Base-by-base conservation (phyloP, 305 asterid genomes). In the Caryopteris hybrid region DNA sequence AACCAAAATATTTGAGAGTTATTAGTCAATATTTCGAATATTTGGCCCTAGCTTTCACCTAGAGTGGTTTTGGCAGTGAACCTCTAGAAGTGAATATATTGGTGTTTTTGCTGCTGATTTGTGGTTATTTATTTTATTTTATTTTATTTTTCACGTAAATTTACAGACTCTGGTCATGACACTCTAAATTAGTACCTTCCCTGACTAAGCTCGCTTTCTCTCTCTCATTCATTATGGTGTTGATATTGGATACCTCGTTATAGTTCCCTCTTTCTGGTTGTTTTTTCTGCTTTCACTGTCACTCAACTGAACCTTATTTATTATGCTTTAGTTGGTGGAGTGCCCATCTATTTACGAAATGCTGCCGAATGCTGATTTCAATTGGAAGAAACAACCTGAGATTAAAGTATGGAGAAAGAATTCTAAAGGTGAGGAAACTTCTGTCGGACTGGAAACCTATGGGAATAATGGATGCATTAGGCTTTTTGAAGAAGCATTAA, bases 261-360 rank as follows among this genome's bases (percentile, higher is more conserved):
- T 33, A 53, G n/a, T 25, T 36, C 53, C 16, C 16, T 66, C 58
- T 61, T 53, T 56, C 59, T 23, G 63, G 54, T 21, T 57, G 31
- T 29, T 48, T 65, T 59, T 13, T 6, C 10, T n/a, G 16, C 34
- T 18, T 41, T 71, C 22, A 8, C 53, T 42, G 41, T 51, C 23
- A 20, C 34, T 47, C 43, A 29, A 64, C 57, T 76, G 50, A 13
- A 61, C 33, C 22, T 58, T 52, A 12, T 66, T 50, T 16, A 20
- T 64, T 7, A 36, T 51, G 74, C 66, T 38, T 23, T 70, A 91
- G 97, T 64, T 91, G 64, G 80, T 91, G 34, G 96, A 86, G 80
- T 88, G 95, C 73, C 96, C 97, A 18, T 88, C 96, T 36, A 54
- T 91, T 55, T 91, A 91, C 55, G 96, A 91, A 80, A 86, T 91